phyloP scores from a whole-genome alignment of 768 basidiomycete genomes.

The Holtermanniella nyarrowii region DNA sequence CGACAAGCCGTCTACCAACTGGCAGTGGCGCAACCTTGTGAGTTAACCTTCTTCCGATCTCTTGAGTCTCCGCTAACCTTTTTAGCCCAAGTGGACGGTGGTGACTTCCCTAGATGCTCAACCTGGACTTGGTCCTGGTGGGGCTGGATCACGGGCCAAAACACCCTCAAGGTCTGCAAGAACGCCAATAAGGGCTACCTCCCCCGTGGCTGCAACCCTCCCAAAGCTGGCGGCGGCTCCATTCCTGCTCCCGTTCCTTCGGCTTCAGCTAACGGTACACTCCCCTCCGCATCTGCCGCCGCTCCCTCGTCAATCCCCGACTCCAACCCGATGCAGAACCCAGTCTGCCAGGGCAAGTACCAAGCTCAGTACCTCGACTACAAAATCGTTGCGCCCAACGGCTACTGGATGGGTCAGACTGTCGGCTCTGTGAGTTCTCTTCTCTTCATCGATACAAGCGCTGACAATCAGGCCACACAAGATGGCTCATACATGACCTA shows the following conservation, averaged over 20 bases:
- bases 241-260: slow-evolving; percentile 5
- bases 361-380: slow-evolving; percentile 22
- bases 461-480: slow-evolving; percentile 8
- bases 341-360: slow-evolving; percentile 14
- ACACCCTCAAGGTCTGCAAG: slow-evolving; percentile 14
- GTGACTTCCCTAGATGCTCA: slow-evolving; percentile 12
- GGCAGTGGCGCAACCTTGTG: slow-evolving; percentile 12
- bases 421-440: slow-evolving; percentile 11
- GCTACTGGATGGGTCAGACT: slow-evolving; percentile 18
- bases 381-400: slow-evolving; percentile 21
- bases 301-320: neutral
- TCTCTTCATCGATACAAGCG: neutral
- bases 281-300: neutral
- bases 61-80: neutral
- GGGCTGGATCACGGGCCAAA: neutral
- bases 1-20: slow-evolving; percentile 18
- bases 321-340: slow-evolving; percentile 8
- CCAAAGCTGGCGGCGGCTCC: slow-evolving; percentile 7
- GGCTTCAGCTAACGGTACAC: slow-evolving; percentile 1
- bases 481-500: slow-evolving; percentile 29
- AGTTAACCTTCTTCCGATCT: neutral
- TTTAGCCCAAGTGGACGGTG: slow-evolving; percentile 13
- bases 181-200: slow-evolving; percentile 12
- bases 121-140: neutral
- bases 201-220: slow-evolving; percentile 16